Evolutionary conservation across 163 green algal species (phyloP), one percentile per base, ranked within the genome.

Genomic region (Chlorella variabilis): DNA sequence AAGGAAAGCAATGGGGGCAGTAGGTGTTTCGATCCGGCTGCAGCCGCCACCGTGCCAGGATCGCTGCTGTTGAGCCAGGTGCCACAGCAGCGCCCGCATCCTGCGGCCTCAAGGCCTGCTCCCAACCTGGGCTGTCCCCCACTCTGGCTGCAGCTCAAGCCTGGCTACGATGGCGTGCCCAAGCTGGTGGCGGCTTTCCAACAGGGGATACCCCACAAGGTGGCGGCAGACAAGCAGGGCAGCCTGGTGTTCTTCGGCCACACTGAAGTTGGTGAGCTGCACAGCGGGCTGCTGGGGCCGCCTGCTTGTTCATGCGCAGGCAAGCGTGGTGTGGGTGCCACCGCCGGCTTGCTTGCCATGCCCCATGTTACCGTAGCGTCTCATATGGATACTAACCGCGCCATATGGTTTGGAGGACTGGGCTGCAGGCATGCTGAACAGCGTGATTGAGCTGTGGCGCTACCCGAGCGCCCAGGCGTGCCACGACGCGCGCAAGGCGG

Each of bases 391-490:
- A n/a, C n/a, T n/a, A n/a, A n/a, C n/a, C n/a, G n/a, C n/a, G n/a
- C n/a, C n/a, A n/a, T n/a, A n/a, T n/a, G n/a, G n/a, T n/a, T n/a
- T n/a, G n/a, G n/a, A n/a, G n/a, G n/a, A n/a, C n/a, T n/a, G n/a
- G n/a, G 6, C 38, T 29, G 61, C 94, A 56, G 92, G 93, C 56
- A 90, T 92, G 76, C 83, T 96, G 33, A 96, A 96, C 85, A 91
- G 87, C n/a, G 92, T 96, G 41, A 80, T 95, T 36, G 93, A 96
- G 87, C 84, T 96, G 45, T 96, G 93, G 93, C 79, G 93, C 15
- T 96, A 95, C 82, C 86, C 84, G 49, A 89, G 73, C 33, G 88
- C 89, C 25, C 84, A 91, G 67, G 88, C 88, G 2, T 95, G 87
- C 82, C 89, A 94, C 31, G 84, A 83, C 62, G 92, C 91, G 4